These are phyloP conservation scores for Fusarium mundagurra DNA, from an alignment of 2,329 filamentous ascomycete genomes.

Conservation along the genomic window DNA sequence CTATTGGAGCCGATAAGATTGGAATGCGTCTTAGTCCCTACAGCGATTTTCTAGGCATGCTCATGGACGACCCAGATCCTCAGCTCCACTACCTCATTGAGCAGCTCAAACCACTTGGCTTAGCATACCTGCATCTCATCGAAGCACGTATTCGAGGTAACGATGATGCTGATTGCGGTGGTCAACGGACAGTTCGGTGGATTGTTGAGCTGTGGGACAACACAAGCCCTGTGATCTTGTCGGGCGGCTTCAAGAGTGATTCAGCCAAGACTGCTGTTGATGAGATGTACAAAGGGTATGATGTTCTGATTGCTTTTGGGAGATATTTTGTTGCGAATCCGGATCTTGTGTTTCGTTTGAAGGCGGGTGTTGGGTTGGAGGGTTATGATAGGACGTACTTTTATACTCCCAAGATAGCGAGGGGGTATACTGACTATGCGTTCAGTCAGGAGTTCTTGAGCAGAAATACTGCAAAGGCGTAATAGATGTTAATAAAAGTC, in stretches of 20 bases:
- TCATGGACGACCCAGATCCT: neutral
- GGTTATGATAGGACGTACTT: neutral
- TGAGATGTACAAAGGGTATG: neutral
- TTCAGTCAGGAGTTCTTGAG: neutral
- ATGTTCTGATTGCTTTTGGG: neutral
- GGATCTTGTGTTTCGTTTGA: neutral
- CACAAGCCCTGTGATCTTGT: neutral
- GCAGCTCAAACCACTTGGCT: neutral
- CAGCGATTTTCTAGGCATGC: neutral
- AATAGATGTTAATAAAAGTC: rapidly evolving
- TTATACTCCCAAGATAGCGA: neutral
- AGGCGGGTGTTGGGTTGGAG: neutral
- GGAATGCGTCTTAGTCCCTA: neutral
- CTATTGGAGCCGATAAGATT: neutral
- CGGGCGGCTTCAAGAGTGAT: neutral
- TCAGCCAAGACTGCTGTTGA: neutral
- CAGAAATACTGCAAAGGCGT: neutral
- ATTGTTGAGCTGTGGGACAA: neutral
- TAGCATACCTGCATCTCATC: neutral
- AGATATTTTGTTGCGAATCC: neutral
- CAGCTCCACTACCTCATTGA: neutral
- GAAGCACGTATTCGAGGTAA: neutral
- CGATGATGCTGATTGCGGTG: neutral
- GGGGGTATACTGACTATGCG: neutral
- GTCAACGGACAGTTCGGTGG: neutral